These are phyloP conservation scores for Rubia tinctorum DNA, from an alignment of 305 asterid species.

Conservation along the genomic window DNA sequence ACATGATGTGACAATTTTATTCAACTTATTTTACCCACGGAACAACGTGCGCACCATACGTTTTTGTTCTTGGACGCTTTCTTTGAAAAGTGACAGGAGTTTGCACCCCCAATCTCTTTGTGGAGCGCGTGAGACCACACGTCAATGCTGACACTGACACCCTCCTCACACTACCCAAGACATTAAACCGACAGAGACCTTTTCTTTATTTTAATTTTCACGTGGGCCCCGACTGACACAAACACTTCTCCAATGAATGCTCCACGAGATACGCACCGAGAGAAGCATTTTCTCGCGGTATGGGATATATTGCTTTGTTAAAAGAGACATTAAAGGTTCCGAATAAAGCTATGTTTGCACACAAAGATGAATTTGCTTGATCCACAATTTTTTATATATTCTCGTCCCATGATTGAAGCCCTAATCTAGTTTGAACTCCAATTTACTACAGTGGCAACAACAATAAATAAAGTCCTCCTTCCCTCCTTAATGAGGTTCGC, in stretches of 20 bases:
- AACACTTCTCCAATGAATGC: constrained; percentile 10
- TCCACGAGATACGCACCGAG: background rate
- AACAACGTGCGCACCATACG: constrained; percentile 16
- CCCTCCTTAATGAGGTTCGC: background rate
- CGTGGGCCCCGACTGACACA: constrained; percentile 17
- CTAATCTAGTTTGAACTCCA: background rate
- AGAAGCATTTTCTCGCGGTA: background rate
- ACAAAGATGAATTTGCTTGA: background rate
- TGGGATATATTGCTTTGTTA: background rate
- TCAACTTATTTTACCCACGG: background rate
- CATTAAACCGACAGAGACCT: constrained; percentile 13
- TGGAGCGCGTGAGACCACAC: background rate
- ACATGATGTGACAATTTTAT: background rate
- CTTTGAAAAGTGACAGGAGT: constrained; percentile 6
- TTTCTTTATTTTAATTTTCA: constrained; percentile 1
- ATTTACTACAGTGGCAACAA: background rate
- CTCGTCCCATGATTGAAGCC: too few relatives aligned
- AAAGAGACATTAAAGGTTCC: background rate
- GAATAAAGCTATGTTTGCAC: background rate
- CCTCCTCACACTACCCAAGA: background rate
- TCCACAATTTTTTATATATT: background rate
- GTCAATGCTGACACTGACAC: background rate
- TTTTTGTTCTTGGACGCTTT: constrained; percentile 3
- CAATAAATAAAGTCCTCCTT: background rate
- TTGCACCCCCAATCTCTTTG: background rate